These are phyloP conservation scores for Poa pratensis DNA, from an alignment of 176 grass and related monocot genomes.

Conservation along the genomic window DNA sequence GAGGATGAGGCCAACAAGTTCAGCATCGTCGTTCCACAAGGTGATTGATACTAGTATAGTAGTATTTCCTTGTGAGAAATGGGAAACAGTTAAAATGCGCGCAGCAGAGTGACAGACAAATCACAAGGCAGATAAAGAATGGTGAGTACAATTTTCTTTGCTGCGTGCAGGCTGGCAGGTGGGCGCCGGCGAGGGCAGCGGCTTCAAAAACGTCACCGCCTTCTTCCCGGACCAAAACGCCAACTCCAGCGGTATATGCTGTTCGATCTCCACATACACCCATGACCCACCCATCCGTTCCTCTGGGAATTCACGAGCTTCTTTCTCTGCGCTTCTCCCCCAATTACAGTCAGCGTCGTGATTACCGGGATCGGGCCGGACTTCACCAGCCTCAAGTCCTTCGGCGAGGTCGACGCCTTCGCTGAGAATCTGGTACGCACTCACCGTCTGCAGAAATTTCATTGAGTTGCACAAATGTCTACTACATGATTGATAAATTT, in stretches of 20 bases:
- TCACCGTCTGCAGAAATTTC: neutral
- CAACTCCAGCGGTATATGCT: conserved; percentile 64
- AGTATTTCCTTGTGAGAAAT: neutral
- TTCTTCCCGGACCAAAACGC: conserved; percentile 78
- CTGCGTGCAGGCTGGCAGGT: conserved; percentile 70
- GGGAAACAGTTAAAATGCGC: neutral
- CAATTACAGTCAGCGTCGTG: conserved; percentile 72
- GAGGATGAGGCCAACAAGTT: conserved; percentile 82
- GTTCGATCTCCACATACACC: too few species aligned
- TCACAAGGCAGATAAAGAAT: neutral
- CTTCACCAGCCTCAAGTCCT: conserved; percentile 93
- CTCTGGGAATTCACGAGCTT: neutral
- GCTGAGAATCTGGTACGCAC: conserved; percentile 72
- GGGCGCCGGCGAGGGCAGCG: conserved; percentile 61
- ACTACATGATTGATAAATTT: neutral
- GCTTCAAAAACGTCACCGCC: conserved; percentile 74
- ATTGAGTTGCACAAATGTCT: neutral
- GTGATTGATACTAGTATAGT: conserved; percentile 35
- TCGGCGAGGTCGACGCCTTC: conserved; percentile 85
- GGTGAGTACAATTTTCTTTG: neutral
- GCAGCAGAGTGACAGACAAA: neutral
- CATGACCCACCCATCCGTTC: neutral
- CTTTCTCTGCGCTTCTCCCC: neutral
- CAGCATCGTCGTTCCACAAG: conserved; percentile 71
- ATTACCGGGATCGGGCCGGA: conserved; percentile 93